phyloP scores from a whole-genome alignment of 1,139 yeast species.

The Eremothecium cymbalariae region DNA sequence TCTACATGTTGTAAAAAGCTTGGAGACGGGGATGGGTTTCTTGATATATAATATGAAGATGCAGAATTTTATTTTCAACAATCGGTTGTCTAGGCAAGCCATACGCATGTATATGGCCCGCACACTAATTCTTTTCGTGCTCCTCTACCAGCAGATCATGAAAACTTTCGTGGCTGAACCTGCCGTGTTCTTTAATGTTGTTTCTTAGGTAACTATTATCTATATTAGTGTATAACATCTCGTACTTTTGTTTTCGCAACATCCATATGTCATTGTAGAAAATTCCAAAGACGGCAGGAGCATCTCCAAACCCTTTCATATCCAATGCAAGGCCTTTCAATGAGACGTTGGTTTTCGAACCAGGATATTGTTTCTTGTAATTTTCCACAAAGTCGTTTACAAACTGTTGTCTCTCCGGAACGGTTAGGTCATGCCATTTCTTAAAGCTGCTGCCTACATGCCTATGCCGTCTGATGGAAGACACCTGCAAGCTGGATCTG shows the following conservation, averaged over 20 bases:
- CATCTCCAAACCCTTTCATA: conserved; percentile 22
- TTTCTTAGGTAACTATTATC: conserved; percentile 3
- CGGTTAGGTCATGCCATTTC: conserved; percentile 23
- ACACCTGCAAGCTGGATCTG: neutral
- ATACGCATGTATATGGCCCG: no score
- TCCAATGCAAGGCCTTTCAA: conserved; percentile 20
- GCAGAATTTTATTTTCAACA: no score
- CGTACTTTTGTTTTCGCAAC: conserved; percentile 7
- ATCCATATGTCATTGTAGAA: conserved; percentile 28
- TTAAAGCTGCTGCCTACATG: conserved; percentile 13
- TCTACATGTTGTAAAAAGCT: no score
- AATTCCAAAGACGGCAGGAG: conserved; percentile 29
- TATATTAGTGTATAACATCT: conserved; percentile 7
- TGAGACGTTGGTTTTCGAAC: conserved; percentile 28
- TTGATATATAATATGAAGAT: no score
- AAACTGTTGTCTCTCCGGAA: conserved; percentile 23
- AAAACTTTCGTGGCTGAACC: conserved; percentile 13
- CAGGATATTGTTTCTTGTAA: conserved; percentile 25
- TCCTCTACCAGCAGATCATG: conserved; percentile 12
- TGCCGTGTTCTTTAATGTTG: conserved; percentile 9
- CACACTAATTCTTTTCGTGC: no score
- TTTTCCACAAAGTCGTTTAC: conserved; percentile 23
- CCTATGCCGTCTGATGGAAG: neutral
- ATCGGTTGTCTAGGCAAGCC: no score
- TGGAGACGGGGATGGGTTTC: no score